Evolutionary conservation across 805 yeast species (phyloP), one percentile per base, ranked within the genome.

Genomic region (Scheffersomyces spartinae): DNA sequence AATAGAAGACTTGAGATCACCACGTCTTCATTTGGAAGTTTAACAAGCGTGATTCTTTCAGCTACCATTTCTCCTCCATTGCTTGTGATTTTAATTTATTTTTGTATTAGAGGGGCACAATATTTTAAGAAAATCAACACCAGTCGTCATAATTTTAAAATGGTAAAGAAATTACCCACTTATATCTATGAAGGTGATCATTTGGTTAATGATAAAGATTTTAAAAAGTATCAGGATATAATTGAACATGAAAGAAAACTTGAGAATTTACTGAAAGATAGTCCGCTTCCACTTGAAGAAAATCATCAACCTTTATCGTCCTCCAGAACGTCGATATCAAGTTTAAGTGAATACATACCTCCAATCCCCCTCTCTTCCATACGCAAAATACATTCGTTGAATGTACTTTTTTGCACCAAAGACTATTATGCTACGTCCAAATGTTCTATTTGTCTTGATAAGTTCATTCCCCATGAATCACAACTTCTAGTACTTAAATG

Each of bases 1-100:
- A 15, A 21, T 18, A 13, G 32, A 40, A 21, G 20, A 4, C 23
- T 57, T 15, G 27, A 26, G 4, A 28, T 57, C 3, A 30, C 42
- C 11, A 59, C 67, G 0, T 55, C 56, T 5, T 35, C 55, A 3
- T 30, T 57, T 9, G 63, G 61, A 9, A 46, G 47, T 27, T 56
- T 62, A 57, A 22, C 55, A 18, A 55, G 49, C 32, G 35, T 60
- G 13, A 27, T 59, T n/a, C 31, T 57, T n/a, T 58, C 61, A 29
- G 52, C 58, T 56, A 43, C 57, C 6, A 39, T 58, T 8, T 55
- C 63, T 11, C 67, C 67, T 1, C 64, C 67, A 1, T 36, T 59
- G 11, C 29, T 60, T 26, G 55, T 59, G 13, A 31, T 60, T 6
- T 13, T 49, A 12, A 49, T 56, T 34, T 60, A 58, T 34, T 32